Evolutionary conservation across 495 filamentous ascomycete genomes (phyloP), one percentile per base, ranked within the genome.

Genomic region (Hypoxylon trugodes): DNA sequence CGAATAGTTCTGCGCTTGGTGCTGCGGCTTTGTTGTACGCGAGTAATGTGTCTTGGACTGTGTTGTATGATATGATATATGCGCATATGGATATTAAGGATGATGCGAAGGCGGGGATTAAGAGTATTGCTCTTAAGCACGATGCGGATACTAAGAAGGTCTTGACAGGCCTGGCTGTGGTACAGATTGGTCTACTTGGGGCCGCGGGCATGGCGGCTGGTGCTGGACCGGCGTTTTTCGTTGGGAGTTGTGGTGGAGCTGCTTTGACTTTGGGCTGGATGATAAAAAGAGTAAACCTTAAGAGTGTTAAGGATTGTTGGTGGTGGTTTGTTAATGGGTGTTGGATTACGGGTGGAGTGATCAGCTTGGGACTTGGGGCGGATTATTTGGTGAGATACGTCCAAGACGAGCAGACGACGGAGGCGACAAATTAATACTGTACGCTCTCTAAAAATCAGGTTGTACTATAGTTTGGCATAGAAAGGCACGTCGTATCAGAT

Each of bases 1-100:
- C 78, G 19, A 88, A 96, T 59, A 74, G 73, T 16, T 72, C 84
- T 21, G 87, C 91, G 12, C 72, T 90, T 59, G 76, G 82, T 35
- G 85, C 90, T 0, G 90, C 93, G 7, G 86, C 81, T 2, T 82
- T 87, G 22, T 78, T 98, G 36, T 98, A 98, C 74, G 77, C 84
- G 12, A 94, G 90, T 61, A 96, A 94, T 69, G 80, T 96, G 21
- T 87, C 93, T 0, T 98, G 95, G 95, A 97, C 95, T 7, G 85
- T 98, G 36, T 72, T 97, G 54, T 98, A 98, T 69, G 95, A 98
- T 76, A 97, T 96, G 89, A 96, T 98, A 15, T 98, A 98, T 76
- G 95, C 96, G 26, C 93, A 97, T 76, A 97, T 97, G 89, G 95
- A 98, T 63, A 93, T 98, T 73, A 90, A 89, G 70, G 95, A 98